Evolutionary conservation across 2,329 filamentous ascomycete genomes (phyloP).

Genomic region (Botrytis elliptica): DNA sequence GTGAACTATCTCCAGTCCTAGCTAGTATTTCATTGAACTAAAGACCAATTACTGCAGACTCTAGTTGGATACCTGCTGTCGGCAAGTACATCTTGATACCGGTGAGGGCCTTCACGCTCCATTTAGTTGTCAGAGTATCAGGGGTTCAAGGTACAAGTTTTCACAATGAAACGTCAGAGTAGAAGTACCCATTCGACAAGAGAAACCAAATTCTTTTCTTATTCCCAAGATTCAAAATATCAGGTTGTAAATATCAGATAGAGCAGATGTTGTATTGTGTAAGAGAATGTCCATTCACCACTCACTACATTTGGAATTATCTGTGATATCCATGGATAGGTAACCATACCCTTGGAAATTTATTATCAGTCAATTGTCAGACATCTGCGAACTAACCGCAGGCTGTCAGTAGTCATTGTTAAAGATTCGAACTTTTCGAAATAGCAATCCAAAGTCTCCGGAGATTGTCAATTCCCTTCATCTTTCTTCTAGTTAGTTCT

Average conservation of each 20-base stretch:
- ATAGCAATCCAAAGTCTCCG: neutral
- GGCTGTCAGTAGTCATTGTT: too few relatives aligned
- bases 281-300: neutral
- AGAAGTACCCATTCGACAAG: neutral
- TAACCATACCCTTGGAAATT: too few relatives aligned
- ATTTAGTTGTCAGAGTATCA: too few relatives aligned
- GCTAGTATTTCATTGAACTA: neutral
- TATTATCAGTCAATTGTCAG: neutral
- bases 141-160: neutral
- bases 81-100: slow-evolving; percentile 59
- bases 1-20: too few relatives aligned
- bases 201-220: neutral
- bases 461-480: neutral
- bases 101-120: neutral
- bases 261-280: neutral
- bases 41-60: neutral
- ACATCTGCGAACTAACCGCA: neutral
- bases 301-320: too few relatives aligned
- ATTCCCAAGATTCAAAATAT: neutral
- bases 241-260: neutral
- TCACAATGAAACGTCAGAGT: neutral
- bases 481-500: neutral
- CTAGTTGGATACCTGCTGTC: neutral
- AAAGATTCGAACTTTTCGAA: neutral
- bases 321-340: too few relatives aligned